phyloP scores from a whole-genome alignment of 208 protist species.

The Acanthamoeba sp. region DNA sequence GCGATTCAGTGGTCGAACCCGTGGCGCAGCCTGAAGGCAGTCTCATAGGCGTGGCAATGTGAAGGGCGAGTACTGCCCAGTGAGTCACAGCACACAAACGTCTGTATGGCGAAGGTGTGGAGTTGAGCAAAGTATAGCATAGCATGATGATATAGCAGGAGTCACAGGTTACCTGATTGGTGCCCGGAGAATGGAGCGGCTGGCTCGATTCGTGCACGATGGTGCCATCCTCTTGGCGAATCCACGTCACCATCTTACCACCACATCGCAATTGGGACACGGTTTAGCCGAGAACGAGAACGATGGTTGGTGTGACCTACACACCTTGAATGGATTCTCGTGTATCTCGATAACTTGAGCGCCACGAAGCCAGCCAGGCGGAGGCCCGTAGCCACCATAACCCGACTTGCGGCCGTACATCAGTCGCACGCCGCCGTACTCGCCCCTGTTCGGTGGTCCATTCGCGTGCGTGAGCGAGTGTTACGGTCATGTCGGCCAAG shows the following conservation, averaged over 20 bases:
- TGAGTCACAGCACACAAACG: too few species aligned
- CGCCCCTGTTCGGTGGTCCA: not conserved
- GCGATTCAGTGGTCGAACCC: too few species aligned
- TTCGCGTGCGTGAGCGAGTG: not conserved
- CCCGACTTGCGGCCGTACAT: constrained; percentile 21
- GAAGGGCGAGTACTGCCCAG: too few species aligned
- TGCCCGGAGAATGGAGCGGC: not conserved
- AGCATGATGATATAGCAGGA: not conserved
- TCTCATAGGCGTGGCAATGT: too few species aligned
- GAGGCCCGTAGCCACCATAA: constrained; percentile 30
- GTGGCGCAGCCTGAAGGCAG: too few species aligned
- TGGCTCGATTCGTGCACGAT: not conserved
- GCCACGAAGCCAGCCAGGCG: constrained; percentile 27
- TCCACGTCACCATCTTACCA: not conserved
- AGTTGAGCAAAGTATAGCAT: too few species aligned
- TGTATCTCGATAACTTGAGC: not conserved
- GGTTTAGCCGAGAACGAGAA: too few species aligned
- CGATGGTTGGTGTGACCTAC: too few species aligned
- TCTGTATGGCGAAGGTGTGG: not conserved
- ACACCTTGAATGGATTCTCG: not conserved
- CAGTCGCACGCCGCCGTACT: not conserved
- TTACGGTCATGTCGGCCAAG: too few species aligned
- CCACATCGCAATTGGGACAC: not conserved
- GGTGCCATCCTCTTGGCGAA: constrained; percentile 9
- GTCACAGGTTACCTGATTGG: not conserved